phyloP scores from a whole-genome alignment of 2,329 filamentous ascomycete genomes.

The Penicillium freii region DNA sequence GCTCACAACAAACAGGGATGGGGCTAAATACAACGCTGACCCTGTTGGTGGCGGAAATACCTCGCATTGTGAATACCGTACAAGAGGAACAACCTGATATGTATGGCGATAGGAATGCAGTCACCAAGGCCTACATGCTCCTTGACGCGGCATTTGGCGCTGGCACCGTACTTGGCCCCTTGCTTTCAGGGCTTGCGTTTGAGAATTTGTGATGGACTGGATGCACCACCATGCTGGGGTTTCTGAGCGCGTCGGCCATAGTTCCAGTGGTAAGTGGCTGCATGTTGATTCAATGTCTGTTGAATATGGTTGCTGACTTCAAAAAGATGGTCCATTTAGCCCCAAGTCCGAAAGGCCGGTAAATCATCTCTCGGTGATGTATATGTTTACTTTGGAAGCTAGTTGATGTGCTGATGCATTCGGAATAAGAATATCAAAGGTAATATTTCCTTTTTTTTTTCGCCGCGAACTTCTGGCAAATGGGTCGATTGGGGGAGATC shows the following conservation, averaged over 20 bases:
- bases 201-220: conserved; percentile 1
- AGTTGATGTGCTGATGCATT: not conserved
- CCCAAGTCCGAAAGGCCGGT: not conserved
- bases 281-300: not conserved
- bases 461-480: not conserved
- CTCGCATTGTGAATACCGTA: not conserved
- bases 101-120: not conserved
- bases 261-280: not conserved
- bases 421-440: not conserved
- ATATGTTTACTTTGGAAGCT: not conserved
- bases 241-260: conserved; percentile 3
- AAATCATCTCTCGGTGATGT: not conserved
- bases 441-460: no score
- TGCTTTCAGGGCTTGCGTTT: not conserved
- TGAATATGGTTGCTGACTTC: not conserved
- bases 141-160: conserved; percentile 11
- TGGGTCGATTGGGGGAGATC: not conserved
- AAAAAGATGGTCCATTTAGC: not conserved
- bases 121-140: conserved; percentile 9
- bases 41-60: conserved; percentile 6
- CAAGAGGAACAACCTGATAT: conserved; percentile 1
- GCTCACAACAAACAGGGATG: not conserved
- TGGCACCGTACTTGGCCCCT: conserved; percentile 3
- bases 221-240: not conserved
- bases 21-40: conserved; percentile 6